Evolutionary conservation across 768 basidiomycete species (phyloP).

Genomic region (Leccinellum luteum): DNA sequence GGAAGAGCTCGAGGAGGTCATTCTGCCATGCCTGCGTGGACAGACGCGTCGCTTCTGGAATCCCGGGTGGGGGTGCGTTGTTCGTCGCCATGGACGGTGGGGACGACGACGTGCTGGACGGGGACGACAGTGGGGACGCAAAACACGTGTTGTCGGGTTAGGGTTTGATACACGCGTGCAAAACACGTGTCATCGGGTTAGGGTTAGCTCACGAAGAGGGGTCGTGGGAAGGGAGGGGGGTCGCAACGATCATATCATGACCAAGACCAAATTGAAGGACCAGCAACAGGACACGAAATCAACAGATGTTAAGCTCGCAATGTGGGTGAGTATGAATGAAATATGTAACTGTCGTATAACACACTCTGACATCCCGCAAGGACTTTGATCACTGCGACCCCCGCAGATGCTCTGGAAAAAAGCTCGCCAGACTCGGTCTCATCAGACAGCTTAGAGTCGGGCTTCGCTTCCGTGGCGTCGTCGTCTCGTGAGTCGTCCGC

Average conservation of each 20-base stretch:
- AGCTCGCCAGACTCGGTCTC: slow-evolving; percentile 79
- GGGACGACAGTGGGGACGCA: slow-evolving; percentile 18
- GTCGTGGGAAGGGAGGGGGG: neutral
- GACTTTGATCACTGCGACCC: slow-evolving; percentile 99
- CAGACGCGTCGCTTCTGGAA: slow-evolving; percentile 55
- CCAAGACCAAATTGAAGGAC: neutral
- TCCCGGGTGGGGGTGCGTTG: slow-evolving; percentile 29
- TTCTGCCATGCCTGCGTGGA: slow-evolving; percentile 76
- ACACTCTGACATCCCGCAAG: slow-evolving; percentile 38
- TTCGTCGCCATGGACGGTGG: slow-evolving; percentile 26
- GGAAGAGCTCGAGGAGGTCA: slow-evolving; percentile 78
- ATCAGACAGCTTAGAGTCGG: slow-evolving; percentile 84
- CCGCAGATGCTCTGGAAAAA: slow-evolving; percentile 83
- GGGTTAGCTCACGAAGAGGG: neutral
- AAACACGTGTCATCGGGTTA: neutral
- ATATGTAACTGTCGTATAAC: neutral
- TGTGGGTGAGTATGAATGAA: slow-evolving; percentile 73
- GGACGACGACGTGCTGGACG: slow-evolving; percentile 25
- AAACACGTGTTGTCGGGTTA: slow-evolving; percentile 33
- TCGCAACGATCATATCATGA: neutral
- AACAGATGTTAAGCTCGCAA: slow-evolving; percentile 52
- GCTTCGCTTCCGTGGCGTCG: slow-evolving; percentile 84
- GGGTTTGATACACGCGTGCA: slow-evolving; percentile 13
- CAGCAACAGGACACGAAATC: neutral
- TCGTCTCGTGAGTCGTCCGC: slow-evolving; percentile 76